Base-by-base conservation (phyloP, 1,284 basidiomycete genomes). In the Coniophora puteana region DNA sequence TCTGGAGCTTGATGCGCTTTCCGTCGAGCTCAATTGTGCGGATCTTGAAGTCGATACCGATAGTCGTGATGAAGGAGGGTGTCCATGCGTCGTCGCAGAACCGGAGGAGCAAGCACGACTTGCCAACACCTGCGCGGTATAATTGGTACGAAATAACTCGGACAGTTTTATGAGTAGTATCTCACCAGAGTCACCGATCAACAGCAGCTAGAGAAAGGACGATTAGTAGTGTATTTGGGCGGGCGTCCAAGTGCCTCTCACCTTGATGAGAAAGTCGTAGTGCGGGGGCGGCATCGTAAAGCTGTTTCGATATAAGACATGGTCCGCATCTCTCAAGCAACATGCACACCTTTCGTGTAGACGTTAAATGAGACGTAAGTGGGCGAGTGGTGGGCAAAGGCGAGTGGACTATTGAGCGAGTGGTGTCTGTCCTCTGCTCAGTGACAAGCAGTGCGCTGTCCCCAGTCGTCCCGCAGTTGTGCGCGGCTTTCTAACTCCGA, bases 71-170 rank as follows among this genome's bases (percentile, higher is more conserved):
- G 75, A 99, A 99, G 29, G 92, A 95, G 22, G 95, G 95, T 25
- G 96, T 99, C 95, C 95, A 99, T 50, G 95, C 92, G 67, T 99
- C 96, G 71, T 99, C 96, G 66, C 95, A 99, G 82, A 99, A 99
- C 51, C 96, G 89, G 45, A 99, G 80, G 44, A 99, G 77, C 13
- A 99, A 78, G 76, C 96, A 99, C 38, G 95, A 99, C 73, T 99
- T 99, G 53, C 96, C 96, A 54, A 99, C 92, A 69, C 92, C 91
- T 93, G 50, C 25, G 25, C 20, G 16, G 31, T 16, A 22, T 35
- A 8, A 25, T 44, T 23, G 25, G 38, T 40, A 4, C 33, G 35
- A 25, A 8, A 39, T 11, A 21, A 12, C 25, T 21, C 3, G 30
- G 18, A 26, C 11, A 3, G 3, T 21, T 38, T 14, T 14, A 33